Base-by-base conservation (phyloP, 768 basidiomycete species). In the Pleurotus pulmonarius region DNA sequence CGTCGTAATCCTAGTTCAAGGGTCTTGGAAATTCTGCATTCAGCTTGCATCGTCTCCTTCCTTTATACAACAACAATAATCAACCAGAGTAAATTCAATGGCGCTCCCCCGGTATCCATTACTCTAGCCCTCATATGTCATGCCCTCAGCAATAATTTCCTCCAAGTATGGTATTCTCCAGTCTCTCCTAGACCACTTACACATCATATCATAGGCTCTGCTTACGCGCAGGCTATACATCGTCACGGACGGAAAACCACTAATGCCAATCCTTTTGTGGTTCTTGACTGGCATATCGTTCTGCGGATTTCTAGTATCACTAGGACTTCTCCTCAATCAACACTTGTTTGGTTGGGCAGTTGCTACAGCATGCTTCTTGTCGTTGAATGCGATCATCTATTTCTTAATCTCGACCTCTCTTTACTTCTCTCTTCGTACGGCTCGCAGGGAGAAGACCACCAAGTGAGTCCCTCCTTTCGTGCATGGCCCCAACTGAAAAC, bases 21-120 rank as follows among this genome's bases (percentile, higher is more conserved):
- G 69, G 22, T 66, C 7, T 40, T 67, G 2, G 70, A 70, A 44
- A 52, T 66, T 5, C 63, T 58, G 4, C 69, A 70, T 61, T 67
- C 70, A 0, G 49, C 66, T 2, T 63, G 65, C 1, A 59, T 68
- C 7, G 60, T 60, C 40, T 65, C 63, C 48, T 66, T 65, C 6
- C 60, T 72, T 16, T 73, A 73, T 56, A 60, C 59, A 2, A 60
- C 65, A 38, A 73, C 71, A 1, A 66, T 74, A 29, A 60, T 60
- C 2, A 55, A 59, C 3, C 67, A 65, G 6, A 44, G n/a, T 22
- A n/a, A 22, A 16, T n/a, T 16, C n/a, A 44, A 16, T 6, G 41
- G 20, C 20, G 8, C 5, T 44, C 5, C 5, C 20, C 41, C 41
- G 2, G 11, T 22, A n/a, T 44, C 41, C 20, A 44, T 44, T 22